Evolutionary conservation across 805 yeast species (phyloP), one percentile per base, ranked within the genome.

Genomic region (Candida patagonica): DNA sequence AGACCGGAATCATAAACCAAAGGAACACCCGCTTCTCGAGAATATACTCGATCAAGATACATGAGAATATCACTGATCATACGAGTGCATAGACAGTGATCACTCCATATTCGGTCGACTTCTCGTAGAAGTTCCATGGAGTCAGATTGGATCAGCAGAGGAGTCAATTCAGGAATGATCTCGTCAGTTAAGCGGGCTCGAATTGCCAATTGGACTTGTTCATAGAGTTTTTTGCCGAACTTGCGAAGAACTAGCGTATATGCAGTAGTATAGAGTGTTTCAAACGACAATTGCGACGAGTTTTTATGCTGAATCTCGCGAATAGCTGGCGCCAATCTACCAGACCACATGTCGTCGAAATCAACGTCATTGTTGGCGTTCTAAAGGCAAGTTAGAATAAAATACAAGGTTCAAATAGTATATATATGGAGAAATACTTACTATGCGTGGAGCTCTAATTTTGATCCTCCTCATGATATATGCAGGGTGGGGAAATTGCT

Each of bases 1-100:
- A 86, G 65, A 0, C 95, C 94, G 35, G 78, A 67, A 53, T 87
- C 95, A 53, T 78, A 80, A 2, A 80, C 68, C 42, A 78, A 62
- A 3, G 81, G 75, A 37, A 75, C 62, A 49, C 74, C 78, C 24
- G 61, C 58, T 47, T 80, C 88, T 48, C 75, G 78, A 21, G 87
- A 82, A 50, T 82, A 86, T 0, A 84, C 95, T 32, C 94, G 70
- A 54, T 87, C 94, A 54, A 88, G 59, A 53, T 87, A 87, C 82
- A 87, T 79, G 55, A 85, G 63, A 2, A 87, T 83, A 57, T 88
- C 95, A 50, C 88, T 73, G 32, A 85, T 73, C 70, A 84, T 75
- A 46, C 83, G 70, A 79, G 84, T 81, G 36, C 80, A 70, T 29
- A 77, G 67, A 27, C 78, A 57, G 55, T 82, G 89, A 35, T 78